Conservation (phyloP, 352 stramenopile species). For the Pilasporangium apinafurcum region DNA sequence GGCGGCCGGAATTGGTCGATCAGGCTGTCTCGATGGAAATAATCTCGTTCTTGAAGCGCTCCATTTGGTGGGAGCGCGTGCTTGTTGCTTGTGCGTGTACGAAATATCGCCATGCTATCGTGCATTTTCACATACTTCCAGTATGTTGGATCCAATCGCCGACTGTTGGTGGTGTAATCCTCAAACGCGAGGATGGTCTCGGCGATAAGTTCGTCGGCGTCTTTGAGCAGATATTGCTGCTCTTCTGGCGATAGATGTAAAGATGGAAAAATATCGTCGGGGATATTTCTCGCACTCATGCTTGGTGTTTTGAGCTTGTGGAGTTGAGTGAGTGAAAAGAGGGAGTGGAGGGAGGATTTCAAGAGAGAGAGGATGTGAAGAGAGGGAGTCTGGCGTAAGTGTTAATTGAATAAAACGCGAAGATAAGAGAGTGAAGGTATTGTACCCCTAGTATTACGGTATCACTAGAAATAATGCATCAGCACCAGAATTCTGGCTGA, state of each 20-base stretch:
- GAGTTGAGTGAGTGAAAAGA: no score
- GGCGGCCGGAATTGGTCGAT: neutral
- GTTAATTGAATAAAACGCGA: no score
- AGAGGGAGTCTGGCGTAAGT: no score
- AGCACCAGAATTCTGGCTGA: no score
- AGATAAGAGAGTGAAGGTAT: no score
- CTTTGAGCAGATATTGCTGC: neutral
- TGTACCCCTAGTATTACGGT: no score
- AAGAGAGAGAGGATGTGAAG: no score
- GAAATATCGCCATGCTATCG: slow-evolving; percentile 28
- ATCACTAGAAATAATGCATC: no score
- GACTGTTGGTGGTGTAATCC: slow-evolving; percentile 17
- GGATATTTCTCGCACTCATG: no score
- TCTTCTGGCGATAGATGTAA: neutral
- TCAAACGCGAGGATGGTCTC: slow-evolving; percentile 2
- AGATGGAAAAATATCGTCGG: neutral
- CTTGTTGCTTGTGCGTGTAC: neutral
- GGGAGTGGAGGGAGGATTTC: no score
- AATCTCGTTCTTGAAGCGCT: slow-evolving; percentile 19
- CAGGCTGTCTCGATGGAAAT: slow-evolving; percentile 20
- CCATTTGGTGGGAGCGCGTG: no score
- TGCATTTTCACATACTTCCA: slow-evolving; percentile 36
- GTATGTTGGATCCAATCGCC: slow-evolving; percentile 19
- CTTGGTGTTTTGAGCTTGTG: no score
- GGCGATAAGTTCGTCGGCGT: neutral